phyloP scores from a whole-genome alignment of 768 basidiomycete species.

The Symmetrospora coprosmae region DNA sequence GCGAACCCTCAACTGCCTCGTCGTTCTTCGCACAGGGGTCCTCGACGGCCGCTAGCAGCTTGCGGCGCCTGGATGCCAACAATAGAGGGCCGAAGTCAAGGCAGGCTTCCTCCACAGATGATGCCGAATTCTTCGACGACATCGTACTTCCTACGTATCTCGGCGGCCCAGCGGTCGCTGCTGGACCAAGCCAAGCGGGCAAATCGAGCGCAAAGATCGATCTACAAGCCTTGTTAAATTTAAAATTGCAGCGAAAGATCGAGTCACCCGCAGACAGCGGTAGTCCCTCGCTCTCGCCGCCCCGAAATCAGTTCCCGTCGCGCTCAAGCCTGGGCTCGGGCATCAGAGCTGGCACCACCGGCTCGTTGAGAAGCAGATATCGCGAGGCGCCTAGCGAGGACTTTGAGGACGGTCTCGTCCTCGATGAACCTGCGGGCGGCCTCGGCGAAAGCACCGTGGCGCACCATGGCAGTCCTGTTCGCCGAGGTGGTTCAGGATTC shows the following conservation, averaged over 20 bases:
- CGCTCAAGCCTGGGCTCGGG: neutral
- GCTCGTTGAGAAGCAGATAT: too few relatives aligned
- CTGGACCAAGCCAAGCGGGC: neutral
- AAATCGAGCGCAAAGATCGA: neutral
- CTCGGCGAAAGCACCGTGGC: too few relatives aligned
- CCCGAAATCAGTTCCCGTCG: too few relatives aligned
- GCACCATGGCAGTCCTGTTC: too few relatives aligned
- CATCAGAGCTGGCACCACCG: neutral
- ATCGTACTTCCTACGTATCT: neutral
- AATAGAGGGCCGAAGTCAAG: neutral
- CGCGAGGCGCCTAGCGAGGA: too few relatives aligned
- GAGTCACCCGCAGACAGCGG: too few relatives aligned
- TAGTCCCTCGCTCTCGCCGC: too few relatives aligned
- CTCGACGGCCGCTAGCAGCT: neutral
- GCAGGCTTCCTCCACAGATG: neutral
- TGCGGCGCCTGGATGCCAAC: neutral
- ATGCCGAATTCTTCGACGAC: constrained; percentile 7
- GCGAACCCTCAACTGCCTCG: neutral
- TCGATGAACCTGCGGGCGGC: too few relatives aligned
- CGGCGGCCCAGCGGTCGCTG: neutral
- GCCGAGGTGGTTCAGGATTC: too few relatives aligned
- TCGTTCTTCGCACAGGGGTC: neutral
- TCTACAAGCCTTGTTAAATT: too few relatives aligned
- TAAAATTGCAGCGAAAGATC: too few relatives aligned
- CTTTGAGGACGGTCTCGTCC: too few relatives aligned